Base-by-base conservation (phyloP, 257 asterid species). In the Cordia subcordata region DNA sequence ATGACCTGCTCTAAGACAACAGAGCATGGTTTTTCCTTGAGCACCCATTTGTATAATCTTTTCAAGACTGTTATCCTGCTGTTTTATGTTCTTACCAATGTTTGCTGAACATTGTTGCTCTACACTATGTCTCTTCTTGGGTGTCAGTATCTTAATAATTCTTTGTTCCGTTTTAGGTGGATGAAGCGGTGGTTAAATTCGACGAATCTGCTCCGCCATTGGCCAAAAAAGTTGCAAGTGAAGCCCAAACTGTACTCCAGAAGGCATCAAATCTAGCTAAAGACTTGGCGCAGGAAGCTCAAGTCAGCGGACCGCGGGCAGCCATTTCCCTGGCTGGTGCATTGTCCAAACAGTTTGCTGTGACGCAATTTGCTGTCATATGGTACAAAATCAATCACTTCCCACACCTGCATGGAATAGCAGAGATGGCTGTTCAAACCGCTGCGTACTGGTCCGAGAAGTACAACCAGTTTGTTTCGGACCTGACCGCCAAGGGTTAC, bases 121-220 rank as follows among this genome's bases (percentile, higher is more conserved):
- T 27, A 27, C 6, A 6, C 6, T 27, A 27, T 27, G 35, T 6
- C 35, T 1, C 6, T 27, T 6, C 35, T 27, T 27, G 6, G 6
- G 35, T 27, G 3, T 27, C 35, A 27, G 3, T 27, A 27, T 27
- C 4, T 27, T 27, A 10, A 6, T 12, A 23, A 19, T 27, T 50
- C 20, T 11, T 10, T 63, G 35, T 12, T 17, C 8, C 58, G 51
- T 35, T 8, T 45, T 22, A 75, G 72, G 73, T 73, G 53, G 94
- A 80, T 44, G 81, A 72, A 55, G 86, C 65, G 9, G 44, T 66
- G 6, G 5, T 33, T 69, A 78, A 69, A 27, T 77, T 87, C 10
- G 79, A 76, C 13, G 75, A 72, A 49, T 66, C 17, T 37, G 88
- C 94, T 20, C 96, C 98, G 0, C 87, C 88, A 0, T 32, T 72